A percentile compares a stretch with the other conserved stretches of the same genome.
Evolutionary conservation across 208 protist species (phyloP).

Genomic region (Trypanosoma conorhini): DNA sequence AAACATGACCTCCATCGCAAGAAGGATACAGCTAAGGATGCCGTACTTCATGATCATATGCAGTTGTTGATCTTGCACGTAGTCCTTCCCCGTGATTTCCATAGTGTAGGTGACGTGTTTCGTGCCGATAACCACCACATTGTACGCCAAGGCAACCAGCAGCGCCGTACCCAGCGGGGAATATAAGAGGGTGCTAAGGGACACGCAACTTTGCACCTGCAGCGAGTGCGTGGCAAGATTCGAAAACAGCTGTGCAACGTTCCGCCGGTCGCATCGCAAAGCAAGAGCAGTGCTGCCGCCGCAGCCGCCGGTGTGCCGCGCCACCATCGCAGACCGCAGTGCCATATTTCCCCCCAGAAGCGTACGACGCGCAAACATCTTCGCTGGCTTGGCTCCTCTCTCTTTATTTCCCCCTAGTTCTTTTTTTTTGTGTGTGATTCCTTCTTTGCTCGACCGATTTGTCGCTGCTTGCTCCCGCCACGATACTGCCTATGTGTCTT

Average conservation of each 20-base stretch:
- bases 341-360: not conserved
- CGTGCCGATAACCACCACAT: constrained; percentile 78
- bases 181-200: constrained; percentile 74
- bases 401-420: constrained; percentile 1
- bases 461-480: too few species aligned
- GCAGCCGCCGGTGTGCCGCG: not conserved
- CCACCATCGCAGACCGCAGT: not conserved
- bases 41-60: constrained; percentile 85
- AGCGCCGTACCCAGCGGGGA: constrained; percentile 76
- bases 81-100: constrained; percentile 88
- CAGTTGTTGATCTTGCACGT: constrained; percentile 89
- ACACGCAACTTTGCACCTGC: constrained; percentile 54
- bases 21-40: constrained; percentile 75
- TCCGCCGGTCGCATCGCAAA: not conserved
- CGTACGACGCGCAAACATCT: constrained; percentile 13
- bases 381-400: not conserved
- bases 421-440: not conserved
- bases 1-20: constrained; percentile 87
- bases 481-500: too few species aligned
- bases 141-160: constrained; percentile 82
- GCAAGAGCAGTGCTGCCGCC: not conserved
- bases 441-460: not conserved
- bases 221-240: constrained; percentile 69
- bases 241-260: constrained; percentile 26
- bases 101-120: constrained; percentile 87